Conservation (phyloP, 495 filamentous ascomycete genomes). For the Penicillium malachiteum region DNA sequence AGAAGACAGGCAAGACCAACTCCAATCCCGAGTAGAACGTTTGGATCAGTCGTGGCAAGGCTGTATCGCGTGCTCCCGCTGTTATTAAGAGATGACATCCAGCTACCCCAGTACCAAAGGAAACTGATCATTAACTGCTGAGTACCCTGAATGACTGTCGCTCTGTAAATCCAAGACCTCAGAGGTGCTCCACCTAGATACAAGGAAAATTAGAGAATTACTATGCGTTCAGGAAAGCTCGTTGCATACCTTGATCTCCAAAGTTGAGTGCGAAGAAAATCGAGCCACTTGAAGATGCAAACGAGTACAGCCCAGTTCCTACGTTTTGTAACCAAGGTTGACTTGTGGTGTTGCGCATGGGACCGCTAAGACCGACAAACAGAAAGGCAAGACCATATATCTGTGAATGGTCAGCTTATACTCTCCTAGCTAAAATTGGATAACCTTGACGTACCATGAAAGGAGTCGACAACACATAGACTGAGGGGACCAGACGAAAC, state of each 20-base stretch:
- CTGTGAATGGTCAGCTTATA: background rate
- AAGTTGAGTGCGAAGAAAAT: slow-evolving; percentile 54
- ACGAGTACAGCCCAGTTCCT: slow-evolving; percentile 44
- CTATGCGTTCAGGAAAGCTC: background rate
- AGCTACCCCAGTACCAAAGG: slow-evolving; percentile 49
- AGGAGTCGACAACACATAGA: slow-evolving; percentile 61
- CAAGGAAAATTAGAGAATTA: slow-evolving; percentile 13
- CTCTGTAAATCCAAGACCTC: slow-evolving; percentile 50
- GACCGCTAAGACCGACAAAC: slow-evolving; percentile 62
- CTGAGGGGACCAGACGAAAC: slow-evolving; percentile 63
- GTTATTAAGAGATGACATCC: slow-evolving; percentile 31
- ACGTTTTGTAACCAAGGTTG: slow-evolving; percentile 52
- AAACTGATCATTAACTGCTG: slow-evolving; percentile 51
- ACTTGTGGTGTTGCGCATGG: slow-evolving; percentile 36
- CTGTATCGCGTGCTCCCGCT: slow-evolving; percentile 23
- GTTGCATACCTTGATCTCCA: slow-evolving; percentile 38
- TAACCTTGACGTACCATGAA: slow-evolving; percentile 39
- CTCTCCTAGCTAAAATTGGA: background rate
- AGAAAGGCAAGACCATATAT: slow-evolving; percentile 63
- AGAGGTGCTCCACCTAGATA: slow-evolving; percentile 37
- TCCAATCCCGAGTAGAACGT: slow-evolving; percentile 36
- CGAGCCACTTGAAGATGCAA: slow-evolving; percentile 48
- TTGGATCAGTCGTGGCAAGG: slow-evolving; percentile 35
- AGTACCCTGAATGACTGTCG: slow-evolving; percentile 48
- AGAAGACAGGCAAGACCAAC: slow-evolving; percentile 53